Evolutionary conservation across 495 filamentous ascomycete species (phyloP).

Genomic region (Lepraria neglecta): DNA sequence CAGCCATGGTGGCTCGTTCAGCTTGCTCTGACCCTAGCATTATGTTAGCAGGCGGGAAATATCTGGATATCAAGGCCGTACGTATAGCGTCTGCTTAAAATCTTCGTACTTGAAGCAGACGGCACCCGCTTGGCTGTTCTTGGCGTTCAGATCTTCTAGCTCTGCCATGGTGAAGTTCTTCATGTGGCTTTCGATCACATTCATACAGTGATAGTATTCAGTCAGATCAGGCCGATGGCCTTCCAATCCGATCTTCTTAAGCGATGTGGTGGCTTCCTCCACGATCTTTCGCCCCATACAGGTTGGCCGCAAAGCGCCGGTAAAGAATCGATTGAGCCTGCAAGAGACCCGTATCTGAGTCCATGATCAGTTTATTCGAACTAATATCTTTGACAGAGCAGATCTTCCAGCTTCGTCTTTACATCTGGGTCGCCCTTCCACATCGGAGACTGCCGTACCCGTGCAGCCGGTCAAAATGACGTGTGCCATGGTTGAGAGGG

Average conservation of each 20-base stretch:
- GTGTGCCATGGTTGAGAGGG: slow-evolving; percentile 32
- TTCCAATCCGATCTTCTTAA: slow-evolving; percentile 67
- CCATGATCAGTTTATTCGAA: no score
- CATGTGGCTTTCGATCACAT: slow-evolving; percentile 60
- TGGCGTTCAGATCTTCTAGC: slow-evolving; percentile 58
- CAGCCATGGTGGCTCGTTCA: slow-evolving; percentile 39
- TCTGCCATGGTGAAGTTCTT: slow-evolving; percentile 55
- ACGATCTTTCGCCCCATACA: slow-evolving; percentile 61
- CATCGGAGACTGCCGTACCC: slow-evolving; percentile 55
- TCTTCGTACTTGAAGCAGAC: slow-evolving; percentile 59
- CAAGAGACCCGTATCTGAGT: no score
- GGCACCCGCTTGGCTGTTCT: slow-evolving; percentile 59
- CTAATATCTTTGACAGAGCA: background rate
- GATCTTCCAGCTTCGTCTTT: slow-evolving; percentile 58
- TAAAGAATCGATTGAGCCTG: slow-evolving; percentile 45
- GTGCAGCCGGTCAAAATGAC: slow-evolving; percentile 60
- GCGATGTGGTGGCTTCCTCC: slow-evolving; percentile 58
- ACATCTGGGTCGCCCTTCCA: slow-evolving; percentile 56
- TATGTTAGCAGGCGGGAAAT: no score
- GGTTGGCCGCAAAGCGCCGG: slow-evolving; percentile 65
- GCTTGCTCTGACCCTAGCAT: slow-evolving; percentile 34
- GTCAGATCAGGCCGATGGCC: slow-evolving; percentile 56
- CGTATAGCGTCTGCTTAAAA: slow-evolving; percentile 46
- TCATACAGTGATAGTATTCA: slow-evolving; percentile 59
- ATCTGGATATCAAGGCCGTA: no score